Evolutionary conservation across 352 stramenopile genomes (phyloP), one percentile per base, ranked within the genome.

Genomic region (Phytopythium vexans): DNA sequence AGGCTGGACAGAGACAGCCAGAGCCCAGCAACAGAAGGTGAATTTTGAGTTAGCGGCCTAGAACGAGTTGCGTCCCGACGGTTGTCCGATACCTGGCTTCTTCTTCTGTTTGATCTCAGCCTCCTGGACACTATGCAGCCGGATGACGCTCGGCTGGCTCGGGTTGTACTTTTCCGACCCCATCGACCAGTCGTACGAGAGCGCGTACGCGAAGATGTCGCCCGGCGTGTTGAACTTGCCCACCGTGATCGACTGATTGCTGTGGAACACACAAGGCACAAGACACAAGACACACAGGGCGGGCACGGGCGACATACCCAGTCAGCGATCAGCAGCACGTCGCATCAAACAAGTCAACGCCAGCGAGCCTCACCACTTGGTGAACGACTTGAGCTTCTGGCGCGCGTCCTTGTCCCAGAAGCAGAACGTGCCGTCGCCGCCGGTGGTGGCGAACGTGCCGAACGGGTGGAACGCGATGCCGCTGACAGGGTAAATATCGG

Each of bases 391-490:
- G 49, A 99, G 84, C 56, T 96, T 88, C 70, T 99, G 94, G 35
- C 97, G 97, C 15, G 94, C 97, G 63, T 99, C 95, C 74, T 98
- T 98, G 79, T 99, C 96, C 97, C 97, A 99, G 74, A 99, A 99
- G 67, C 95, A 98, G 57, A 97, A 98, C 39, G 96, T 93, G 45
- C 95, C 95, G 65, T 99, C 96, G 31, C 83, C 80, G 11, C 97
- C 97, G 6, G 96, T 91, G 11, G 97, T 99, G 3, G 95, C 87
- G 70, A 99, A 98, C n/a, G 94, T 99, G 36, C 95, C 95, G 60
- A 91, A 88, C 34, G 78, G 75, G 66, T 98, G 91, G 67, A 98
- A 98, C 48, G 77, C 68, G 52, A 98, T 91, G 41, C 62, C 88
- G 68, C 91, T 97, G 15, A 98, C 88, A 1, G 86, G 77, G 55